Conservation (phyloP, 2,329 filamentous ascomycete species). For the Macroventuria anomochaeta region DNA sequence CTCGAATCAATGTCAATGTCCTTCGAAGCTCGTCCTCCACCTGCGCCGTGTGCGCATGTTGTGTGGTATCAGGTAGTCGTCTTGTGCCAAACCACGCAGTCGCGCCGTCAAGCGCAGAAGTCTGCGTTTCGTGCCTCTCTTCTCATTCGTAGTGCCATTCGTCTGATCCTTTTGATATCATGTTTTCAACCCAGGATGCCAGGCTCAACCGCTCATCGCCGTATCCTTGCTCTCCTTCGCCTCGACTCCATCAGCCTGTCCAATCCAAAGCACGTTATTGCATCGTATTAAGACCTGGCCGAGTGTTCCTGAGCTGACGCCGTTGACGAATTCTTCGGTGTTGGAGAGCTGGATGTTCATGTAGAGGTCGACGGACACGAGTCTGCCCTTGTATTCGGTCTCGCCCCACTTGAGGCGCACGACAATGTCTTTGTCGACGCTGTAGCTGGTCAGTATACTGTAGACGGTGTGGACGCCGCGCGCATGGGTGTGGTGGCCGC, state of each 20-base stretch:
- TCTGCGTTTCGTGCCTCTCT: slow-evolving; percentile 11
- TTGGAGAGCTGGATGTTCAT: slow-evolving; percentile 97
- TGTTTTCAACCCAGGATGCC: background rate
- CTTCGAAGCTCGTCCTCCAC: background rate
- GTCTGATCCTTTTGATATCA: background rate
- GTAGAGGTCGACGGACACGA: slow-evolving; percentile 95
- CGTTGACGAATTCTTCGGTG: slow-evolving; percentile 90
- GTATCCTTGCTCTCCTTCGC: slow-evolving; percentile 52
- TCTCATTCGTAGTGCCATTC: background rate
- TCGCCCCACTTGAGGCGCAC: slow-evolving; percentile 98
- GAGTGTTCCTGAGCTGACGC: slow-evolving; percentile 81
- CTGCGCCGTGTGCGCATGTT: background rate
- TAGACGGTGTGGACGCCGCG: background rate
- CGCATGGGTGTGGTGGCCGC: background rate
- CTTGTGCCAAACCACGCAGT: slow-evolving; percentile 12
- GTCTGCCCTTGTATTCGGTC: slow-evolving; percentile 92
- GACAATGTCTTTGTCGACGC: slow-evolving; percentile 87
- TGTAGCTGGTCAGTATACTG: slow-evolving; percentile 45
- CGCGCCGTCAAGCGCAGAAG: background rate
- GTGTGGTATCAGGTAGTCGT: background rate
- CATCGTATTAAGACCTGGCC: slow-evolving; percentile 95
- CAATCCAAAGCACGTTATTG: slow-evolving; percentile 98
- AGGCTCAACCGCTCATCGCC: slow-evolving; percentile 49
- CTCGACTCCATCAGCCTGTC: slow-evolving; percentile 57
- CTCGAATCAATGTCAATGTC: background rate